Evolutionary conservation across 1,139 yeast genomes (phyloP).

Genomic region (Spencermartinsiella ligniputridi): DNA sequence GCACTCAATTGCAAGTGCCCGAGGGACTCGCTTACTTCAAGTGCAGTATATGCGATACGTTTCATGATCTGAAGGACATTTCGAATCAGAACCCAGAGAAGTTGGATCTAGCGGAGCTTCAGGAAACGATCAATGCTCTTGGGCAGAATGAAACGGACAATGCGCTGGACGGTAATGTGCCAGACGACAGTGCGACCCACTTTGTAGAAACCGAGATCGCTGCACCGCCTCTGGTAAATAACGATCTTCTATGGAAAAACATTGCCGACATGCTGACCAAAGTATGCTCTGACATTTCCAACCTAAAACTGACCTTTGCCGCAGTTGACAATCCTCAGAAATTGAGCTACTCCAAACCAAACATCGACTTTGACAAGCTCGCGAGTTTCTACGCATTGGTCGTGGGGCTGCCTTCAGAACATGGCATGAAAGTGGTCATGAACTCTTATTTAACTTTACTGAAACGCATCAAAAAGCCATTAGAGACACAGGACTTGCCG

Average conservation of each 20-base stretch:
- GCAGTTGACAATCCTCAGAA: constrained; percentile 15
- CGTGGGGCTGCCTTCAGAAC: constrained; percentile 15
- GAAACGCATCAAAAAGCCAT: constrained; percentile 23
- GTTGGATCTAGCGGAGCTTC: constrained; percentile 7
- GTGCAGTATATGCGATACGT: constrained; percentile 38
- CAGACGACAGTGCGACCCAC: constrained; percentile 1
- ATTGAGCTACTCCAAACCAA: constrained; percentile 27
- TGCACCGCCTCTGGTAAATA: constrained; percentile 2
- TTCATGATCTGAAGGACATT: constrained; percentile 24
- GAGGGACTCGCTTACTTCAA: constrained; percentile 44
- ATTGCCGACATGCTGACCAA: constrained; percentile 18
- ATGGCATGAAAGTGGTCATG: constrained; percentile 22
- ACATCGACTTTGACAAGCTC: constrained; percentile 24
- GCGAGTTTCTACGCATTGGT: constrained; percentile 23
- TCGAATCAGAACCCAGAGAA: constrained; percentile 1
- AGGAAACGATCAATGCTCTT: not conserved
- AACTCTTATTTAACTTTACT: constrained; percentile 23
- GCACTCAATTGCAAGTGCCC: constrained; percentile 51
- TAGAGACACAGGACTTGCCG: constrained; percentile 23
- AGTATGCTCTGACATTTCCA: constrained; percentile 24
- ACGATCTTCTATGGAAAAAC: constrained; percentile 1
- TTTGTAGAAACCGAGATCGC: not conserved
- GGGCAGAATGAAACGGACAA: not conserved
- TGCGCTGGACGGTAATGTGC: not conserved
- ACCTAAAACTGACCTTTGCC: constrained; percentile 26